Evolutionary conservation across 306 rosid genomes (phyloP).

Genomic region (Lagenaria siceraria): DNA sequence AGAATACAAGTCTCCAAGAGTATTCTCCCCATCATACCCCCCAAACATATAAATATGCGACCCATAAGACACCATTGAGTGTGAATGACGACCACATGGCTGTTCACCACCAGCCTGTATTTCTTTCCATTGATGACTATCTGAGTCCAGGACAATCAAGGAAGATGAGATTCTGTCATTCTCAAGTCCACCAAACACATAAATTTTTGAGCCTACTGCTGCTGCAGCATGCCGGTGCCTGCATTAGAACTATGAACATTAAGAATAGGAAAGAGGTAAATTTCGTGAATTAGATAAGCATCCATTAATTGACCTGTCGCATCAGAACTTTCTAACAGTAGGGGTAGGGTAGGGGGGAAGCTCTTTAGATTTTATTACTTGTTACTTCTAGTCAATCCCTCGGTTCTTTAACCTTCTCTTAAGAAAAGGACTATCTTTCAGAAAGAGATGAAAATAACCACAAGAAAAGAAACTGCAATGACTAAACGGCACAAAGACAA

Average conservation of each 20-base stretch:
- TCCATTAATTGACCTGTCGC: not conserved
- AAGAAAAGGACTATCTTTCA: not conserved
- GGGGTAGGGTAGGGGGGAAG: not conserved
- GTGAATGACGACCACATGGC: conserved; percentile 84
- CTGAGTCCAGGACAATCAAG: conserved; percentile 51
- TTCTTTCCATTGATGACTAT: conserved; percentile 49
- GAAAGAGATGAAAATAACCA: not conserved
- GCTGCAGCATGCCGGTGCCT: conserved; percentile 97
- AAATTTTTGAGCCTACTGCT: conserved; percentile 50
- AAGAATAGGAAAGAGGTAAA: not conserved
- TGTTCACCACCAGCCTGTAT: conserved; percentile 42
- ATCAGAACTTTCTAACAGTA: not conserved
- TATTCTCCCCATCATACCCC: conserved; percentile 67
- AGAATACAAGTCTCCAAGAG: conserved; percentile 75
- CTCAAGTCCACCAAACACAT: conserved; percentile 86
- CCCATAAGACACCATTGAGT: conserved; percentile 69
- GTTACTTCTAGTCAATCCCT: not conserved
- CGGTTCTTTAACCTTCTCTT: not conserved
- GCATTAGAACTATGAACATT: conserved; percentile 16
- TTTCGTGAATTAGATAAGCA: not conserved
- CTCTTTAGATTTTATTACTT: not conserved
- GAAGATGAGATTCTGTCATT: conserved; percentile 55
- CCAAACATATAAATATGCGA: conserved; percentile 64
- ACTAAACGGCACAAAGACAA: not conserved
- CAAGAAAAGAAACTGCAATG: not conserved